Percentiles rank a stretch among this genome's conserved stretches.
Conservation (phyloP, 495 filamentous ascomycete genomes). For the Neurospora africana region DNA sequence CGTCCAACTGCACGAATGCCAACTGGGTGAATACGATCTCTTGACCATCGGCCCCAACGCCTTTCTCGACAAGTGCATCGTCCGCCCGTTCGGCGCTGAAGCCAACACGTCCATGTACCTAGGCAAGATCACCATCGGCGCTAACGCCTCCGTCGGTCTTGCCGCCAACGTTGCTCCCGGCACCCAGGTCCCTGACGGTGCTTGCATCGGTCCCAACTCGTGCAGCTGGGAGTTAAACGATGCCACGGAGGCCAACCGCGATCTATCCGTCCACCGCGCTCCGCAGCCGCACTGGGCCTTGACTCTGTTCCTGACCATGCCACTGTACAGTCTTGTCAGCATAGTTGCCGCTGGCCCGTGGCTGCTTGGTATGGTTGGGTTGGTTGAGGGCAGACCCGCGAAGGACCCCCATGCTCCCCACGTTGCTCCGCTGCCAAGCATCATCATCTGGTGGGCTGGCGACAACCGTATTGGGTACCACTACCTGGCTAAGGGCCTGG, state of each 20-base stretch:
- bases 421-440: conserved; percentile 17
- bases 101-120: conserved; percentile 37
- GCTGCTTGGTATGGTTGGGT: conserved; percentile 29
- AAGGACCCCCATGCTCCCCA: background rate
- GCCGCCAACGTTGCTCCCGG: conserved; percentile 34
- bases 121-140: conserved; percentile 30
- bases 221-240: conserved; percentile 35
- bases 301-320: conserved; percentile 18
- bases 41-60: conserved; percentile 33
- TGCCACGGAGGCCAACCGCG: conserved; percentile 28
- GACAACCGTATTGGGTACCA: conserved; percentile 28
- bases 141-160: conserved; percentile 25
- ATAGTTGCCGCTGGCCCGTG: conserved; percentile 26
- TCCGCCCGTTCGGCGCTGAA: conserved; percentile 36
- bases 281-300: conserved; percentile 27
- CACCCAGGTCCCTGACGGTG: conserved; percentile 24
- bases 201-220: conserved; percentile 38
- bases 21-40: conserved; percentile 36
- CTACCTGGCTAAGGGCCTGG: conserved; percentile 25
- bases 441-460: conserved; percentile 30
- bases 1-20: conserved; percentile 22
- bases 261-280: conserved; percentile 18
- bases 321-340: conserved; percentile 18
- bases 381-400: conserved; percentile 19
- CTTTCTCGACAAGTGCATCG: conserved; percentile 24